Base-by-base conservation (phyloP, 345 rosid species). In the Eutrema heterophyllum region DNA sequence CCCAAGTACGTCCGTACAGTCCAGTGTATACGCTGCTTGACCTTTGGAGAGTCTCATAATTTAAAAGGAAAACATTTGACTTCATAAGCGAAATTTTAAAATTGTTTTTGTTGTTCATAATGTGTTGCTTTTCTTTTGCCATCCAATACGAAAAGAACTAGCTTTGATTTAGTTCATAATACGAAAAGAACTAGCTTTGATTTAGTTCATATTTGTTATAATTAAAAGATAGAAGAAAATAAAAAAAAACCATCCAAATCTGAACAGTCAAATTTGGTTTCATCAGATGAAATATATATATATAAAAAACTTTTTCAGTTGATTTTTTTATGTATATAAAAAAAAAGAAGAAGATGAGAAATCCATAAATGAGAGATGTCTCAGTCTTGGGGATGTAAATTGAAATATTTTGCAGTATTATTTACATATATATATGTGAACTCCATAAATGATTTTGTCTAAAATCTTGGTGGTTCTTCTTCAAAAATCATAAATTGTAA, bases 1-100 rank as follows among this genome's bases (percentile, higher is more conserved):
- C n/a, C 39, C 46, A 67, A 67, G 78, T 67, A 75, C 78, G 33
- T 67, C 73, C 73, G 73, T 75, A 75, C 78, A 26, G 32, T 67
- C 54, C 54, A 66, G 41, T 30, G 41, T 59, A 46, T 57, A 49
- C 39, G 33, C 33, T 9, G 14, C 13, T 30, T 67, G 67, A 49
- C 60, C 59, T 40, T 67, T 21, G 7, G 45, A 38, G 71, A 15
- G 21, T 35, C 64, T 29, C 48, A 27, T 27, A 45, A 14, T 64
- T 64, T 39, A 7, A 49, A 59, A 62, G 52, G 43, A 53, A 53
- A 33, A 15, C 40, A 5, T 36, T 55, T 58, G 52, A 38, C 72
- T 57, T 40, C 33, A 26, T 27, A 55, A 36, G 29, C 55, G 64
- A n/a, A 41, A 11, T 1, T 1, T 26, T 21, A 11, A 36, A 58